A percentile compares a stretch with the other conserved stretches of the same genome.
Evolutionary conservation across 2,329 filamentous ascomycete species (phyloP).

Genomic region (Coniochaeta sp.): DNA sequence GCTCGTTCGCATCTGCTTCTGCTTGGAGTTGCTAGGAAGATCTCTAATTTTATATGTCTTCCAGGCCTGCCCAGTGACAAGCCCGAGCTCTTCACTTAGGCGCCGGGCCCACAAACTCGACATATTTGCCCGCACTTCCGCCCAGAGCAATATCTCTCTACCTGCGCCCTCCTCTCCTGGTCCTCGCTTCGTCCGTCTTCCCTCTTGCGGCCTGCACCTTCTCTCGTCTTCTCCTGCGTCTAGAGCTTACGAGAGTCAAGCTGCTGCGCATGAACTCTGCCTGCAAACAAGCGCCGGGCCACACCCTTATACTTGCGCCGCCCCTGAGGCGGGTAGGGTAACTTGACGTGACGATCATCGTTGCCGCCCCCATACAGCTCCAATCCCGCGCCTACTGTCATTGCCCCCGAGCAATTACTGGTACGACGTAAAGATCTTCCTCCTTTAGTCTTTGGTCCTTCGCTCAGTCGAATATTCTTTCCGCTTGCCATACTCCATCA

Average conservation of each 20-base stretch:
- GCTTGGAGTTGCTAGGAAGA: conserved; percentile 26
- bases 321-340: conserved; percentile 15
- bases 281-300: conserved; percentile 25
- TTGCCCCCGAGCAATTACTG: conserved; percentile 6
- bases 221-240: not conserved
- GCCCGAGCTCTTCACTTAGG: conserved; percentile 29
- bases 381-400: conserved; percentile 17
- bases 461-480: not conserved
- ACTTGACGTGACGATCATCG: conserved; percentile 10
- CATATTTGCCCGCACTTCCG: conserved; percentile 29
- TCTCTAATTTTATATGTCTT: conserved; percentile 38
- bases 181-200: conserved; percentile 1
- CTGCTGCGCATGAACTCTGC: not conserved
- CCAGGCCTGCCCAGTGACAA: conserved; percentile 32
- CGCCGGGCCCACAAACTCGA: conserved; percentile 33
- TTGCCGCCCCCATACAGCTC: conserved; percentile 23
- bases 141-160: conserved; percentile 11
- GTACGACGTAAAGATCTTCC: conserved; percentile 12
- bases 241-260: conserved; percentile 13
- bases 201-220: not conserved
- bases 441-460: conserved; percentile 8
- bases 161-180: conserved; percentile 4
- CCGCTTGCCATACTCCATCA: not conserved
- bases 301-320: conserved; percentile 12
- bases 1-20: conserved; percentile 32